Base-by-base conservation (phyloP, 164 flowering plant species). In the Piper betle region DNA sequence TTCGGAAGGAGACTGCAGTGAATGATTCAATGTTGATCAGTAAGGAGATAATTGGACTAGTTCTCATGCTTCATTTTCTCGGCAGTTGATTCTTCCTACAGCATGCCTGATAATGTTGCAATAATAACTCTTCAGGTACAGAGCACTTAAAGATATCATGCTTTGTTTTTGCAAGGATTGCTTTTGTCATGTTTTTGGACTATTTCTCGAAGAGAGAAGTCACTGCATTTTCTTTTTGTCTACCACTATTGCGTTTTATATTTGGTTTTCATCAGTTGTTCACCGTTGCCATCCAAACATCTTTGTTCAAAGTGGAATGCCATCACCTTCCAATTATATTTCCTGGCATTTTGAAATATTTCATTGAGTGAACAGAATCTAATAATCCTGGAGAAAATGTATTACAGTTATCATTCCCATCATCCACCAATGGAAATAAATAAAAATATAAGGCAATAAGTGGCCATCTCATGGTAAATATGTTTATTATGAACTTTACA, bases 71-170 rank as follows among this genome's bases (percentile, higher is more conserved):
- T 33, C 84, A 78, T 78, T 11, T 85, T 85, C 71, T 81, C 95
- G 6, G 86, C 74, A 62, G 69, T 84, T 62, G 91, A 80, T 72
- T 63, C 84, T 33, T 82, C 91, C 54, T 92, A 88, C 70, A 73
- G 74, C 66, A 73, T 92, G 58, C 98, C 96, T 12, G 73, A 82
- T 59, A 91, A 88, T 65, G 68, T 80, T 73, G 95, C 96, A 59
- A 25, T 91, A 10, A 66, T 91, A 67, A 91, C 98, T 7, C 86
- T 88, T 39, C 86, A 91, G 91, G 98, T 85, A 68, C 53, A 52
- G 3, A 4, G 12, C 37, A 37, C 37, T 57, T 53, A 25, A 17
- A 17, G 55, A 2, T 53, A 1, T 2, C 55, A 53, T 53, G n/a
- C 55, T 17, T 53, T 53, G 18, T 53, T 17, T 10, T 10, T 25